Base-by-base conservation (phyloP, 768 basidiomycete species). In the Austroboletus festivus region DNA sequence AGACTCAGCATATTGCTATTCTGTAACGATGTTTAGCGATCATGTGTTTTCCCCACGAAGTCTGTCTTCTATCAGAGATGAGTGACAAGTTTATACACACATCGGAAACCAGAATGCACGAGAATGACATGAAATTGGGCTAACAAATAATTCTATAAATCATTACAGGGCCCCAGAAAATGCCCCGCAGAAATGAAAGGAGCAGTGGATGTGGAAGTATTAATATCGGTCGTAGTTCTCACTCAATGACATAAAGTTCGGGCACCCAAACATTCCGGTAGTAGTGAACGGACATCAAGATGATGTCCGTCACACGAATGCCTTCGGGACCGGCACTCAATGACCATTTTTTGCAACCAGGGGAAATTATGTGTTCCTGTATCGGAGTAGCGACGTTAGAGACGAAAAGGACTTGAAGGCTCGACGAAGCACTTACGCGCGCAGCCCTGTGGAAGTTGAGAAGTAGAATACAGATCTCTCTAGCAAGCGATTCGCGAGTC, bases 251-350 rank as follows among this genome's bases (percentile, higher is more conserved):
- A 34, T 67, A 64, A 42, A 67, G 28, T 30, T 65, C 62, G 28
- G 64, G 64, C 3, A 65, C 41, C 64, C 64, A 65, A 7, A 50
- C 33, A n/a, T 54, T 56, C 15, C 48, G 48, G 42, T 67, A 64
- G 41, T 64, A 60, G 45, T 65, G 65, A 3, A 58, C 26, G 23
- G 59, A 57, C 0, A 67, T 28, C 11, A 65, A 34, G 11, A 53
- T 50, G 12, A 67, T 28, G 15, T 62, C 60, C 10, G 43, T 22
- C 2, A 31, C 21, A 13, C 44, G 49, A 16, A 64, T 54, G 31
- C 48, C 53, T 47, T 60, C 53, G 8, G 44, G 15, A 11, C 53
- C 47, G 8, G 46, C n/a, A 4, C 50, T 52, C 7, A 64, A 38
- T 0, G 57, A 53, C 64, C 64, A 67, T 42, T 41, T 54, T 42